Base-by-base conservation (phyloP, 2,329 filamentous ascomycete genomes). In the Penicillium sp. region DNA sequence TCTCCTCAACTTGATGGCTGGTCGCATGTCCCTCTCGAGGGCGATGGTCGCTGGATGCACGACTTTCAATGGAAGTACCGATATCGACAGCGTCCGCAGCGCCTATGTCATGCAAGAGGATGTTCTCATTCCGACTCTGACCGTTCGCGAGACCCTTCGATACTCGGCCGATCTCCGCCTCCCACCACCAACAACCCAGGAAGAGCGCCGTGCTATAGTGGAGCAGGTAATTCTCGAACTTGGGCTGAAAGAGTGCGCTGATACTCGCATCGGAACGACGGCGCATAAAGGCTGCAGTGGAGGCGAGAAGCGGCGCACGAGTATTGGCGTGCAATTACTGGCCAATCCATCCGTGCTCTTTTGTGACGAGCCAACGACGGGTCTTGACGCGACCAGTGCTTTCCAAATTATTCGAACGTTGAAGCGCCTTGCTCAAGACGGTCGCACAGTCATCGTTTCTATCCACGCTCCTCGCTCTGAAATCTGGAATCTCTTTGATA, bases 381-480 rank as follows among this genome's bases (percentile, higher is more conserved):
- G 78, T 1, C 81, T 93, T 8, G 91, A 93, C 76, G 89, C 90
- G 0, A 91, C 89, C 1, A 92, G 88, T 70, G 91, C 91, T 0
- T 91, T 87, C 68, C 90, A 92, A 66, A 83, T 93, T 0, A 82
- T 93, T 0, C 82, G 87, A 35, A 92, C 89, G 0, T 76, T 93
- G 9, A 91, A 92, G 70, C 81, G 79, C 8, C 80, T 93, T 2
- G 88, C 90, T 0, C 81, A 81, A 38, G 89, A 89, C 71, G 90
- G 89, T 0, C 81, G 90, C 26, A 93, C 89, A 0, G 82, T 93
- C 58, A 85, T 93, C 15, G 88, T 88, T 0, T 92, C 89, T 0
- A 91, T 93, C 38, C 91, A 93, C 72, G 89, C 92, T 65, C 91
- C 91, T 22, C 83, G 91, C 22, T 92, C 89, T 0, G 91, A 93